Conservation (phyloP, 495 filamentous ascomycete genomes). For the Tuber magnatum region DNA sequence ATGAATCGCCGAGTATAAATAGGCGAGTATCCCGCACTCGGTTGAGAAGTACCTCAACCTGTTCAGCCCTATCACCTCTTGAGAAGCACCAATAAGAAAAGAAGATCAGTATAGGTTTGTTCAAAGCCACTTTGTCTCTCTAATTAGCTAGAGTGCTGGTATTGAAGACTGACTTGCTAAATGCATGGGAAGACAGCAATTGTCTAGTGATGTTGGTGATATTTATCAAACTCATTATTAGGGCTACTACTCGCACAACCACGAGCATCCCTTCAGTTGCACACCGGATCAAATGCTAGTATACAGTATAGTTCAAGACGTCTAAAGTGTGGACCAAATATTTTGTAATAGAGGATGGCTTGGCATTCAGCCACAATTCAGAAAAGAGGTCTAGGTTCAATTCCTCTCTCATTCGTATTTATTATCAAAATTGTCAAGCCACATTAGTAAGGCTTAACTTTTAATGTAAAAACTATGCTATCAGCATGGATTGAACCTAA, state of each 20-base stretch:
- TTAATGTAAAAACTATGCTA: no score
- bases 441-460: no score
- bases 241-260: background rate
- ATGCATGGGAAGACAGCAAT: background rate
- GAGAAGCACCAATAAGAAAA: background rate
- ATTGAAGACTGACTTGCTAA: no score
- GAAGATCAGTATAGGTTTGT: background rate
- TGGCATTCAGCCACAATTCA: no score
- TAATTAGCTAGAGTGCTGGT: background rate
- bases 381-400: no score
- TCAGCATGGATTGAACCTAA: no score
- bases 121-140: background rate
- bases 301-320: no score
- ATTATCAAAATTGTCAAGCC: no score
- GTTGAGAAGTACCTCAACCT: background rate
- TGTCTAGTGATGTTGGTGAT: background rate
- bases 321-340: no score
- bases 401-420: no score
- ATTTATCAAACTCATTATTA: background rate
- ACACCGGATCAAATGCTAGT: background rate
- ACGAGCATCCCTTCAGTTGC: background rate
- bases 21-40: background rate
- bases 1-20: no score
- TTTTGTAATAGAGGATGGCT: no score
- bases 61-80: background rate